A percentile compares a stretch with the other conserved stretches of the same genome.
These are phyloP conservation scores for Stevia rebaudiana DNA, from an alignment of 140 eudicot species.

Conservation along the genomic window DNA sequence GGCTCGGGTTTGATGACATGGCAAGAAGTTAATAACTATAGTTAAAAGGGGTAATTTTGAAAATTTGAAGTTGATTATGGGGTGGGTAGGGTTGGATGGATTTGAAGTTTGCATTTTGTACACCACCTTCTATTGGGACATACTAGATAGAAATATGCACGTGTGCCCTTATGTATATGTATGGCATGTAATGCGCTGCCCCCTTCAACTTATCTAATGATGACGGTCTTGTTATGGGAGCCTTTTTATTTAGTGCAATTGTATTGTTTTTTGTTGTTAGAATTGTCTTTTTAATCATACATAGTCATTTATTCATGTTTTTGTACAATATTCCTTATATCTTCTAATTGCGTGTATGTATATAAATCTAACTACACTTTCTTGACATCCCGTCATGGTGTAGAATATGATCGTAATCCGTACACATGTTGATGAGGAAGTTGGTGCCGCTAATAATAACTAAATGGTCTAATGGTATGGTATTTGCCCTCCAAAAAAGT, in stretches of 20 bases:
- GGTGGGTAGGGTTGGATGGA: background rate
- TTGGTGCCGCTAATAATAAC: too few species aligned
- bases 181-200: conserved; percentile 20
- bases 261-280: conserved; percentile 15
- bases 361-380: too few species aligned
- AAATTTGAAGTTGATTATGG: background rate
- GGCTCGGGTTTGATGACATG: conserved; percentile 47
- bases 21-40: conserved; percentile 7
- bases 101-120: conserved; percentile 27
- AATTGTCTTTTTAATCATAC: conserved; percentile 6
- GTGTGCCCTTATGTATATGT: conserved; percentile 21
- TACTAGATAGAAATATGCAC: conserved; percentile 3
- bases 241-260: conserved; percentile 38
- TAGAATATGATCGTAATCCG: too few species aligned
- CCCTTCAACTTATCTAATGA: conserved; percentile 28
- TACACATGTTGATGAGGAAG: too few species aligned
- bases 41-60: conserved; percentile 26
- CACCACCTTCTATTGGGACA: conserved; percentile 22
- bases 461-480: too few species aligned
- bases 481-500: too few species aligned
- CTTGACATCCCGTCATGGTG: too few species aligned
- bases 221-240: conserved; percentile 35
- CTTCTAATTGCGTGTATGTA: too few species aligned
- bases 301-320: background rate
- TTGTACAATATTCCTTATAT: conserved; percentile 1